Base-by-base conservation (phyloP, 176 grass and related monocot species). In the Musa schizocarpa region DNA sequence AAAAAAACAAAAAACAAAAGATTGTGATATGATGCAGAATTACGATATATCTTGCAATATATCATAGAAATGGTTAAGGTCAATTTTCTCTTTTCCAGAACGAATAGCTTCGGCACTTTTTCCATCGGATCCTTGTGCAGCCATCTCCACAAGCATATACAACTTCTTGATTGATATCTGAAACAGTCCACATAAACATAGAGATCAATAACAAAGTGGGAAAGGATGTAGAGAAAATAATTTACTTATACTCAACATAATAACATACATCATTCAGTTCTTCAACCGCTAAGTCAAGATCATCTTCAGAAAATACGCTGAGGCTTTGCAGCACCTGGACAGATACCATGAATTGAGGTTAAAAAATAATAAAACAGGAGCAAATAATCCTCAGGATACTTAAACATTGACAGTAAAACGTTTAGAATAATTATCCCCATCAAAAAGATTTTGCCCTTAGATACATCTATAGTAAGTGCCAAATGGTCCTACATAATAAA, bases 111-210 rank as follows among this genome's bases (percentile, higher is more conserved):
- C 90, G 7, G 94, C 88, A 75, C 84, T 88, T 70, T 86, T 86
- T 11, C 88, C 74, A 22, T 61, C 53, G 20, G 86, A 79, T 29
- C 90, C 94, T 76, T 98, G 90, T 13, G 86, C 88, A 73, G 94
- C 94, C 94, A 98, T 98, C 88, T 98, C 94, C 13, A 98, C 85
- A 54, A 98, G 84, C 53, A 78, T 98, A 76, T 97, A 93, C 63
- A 93, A 19, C 69, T 87, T 88, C 84, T 92, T 92, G 65, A 98
- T 83, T 5, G 89, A 90, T 43, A 43, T 43, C 34, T 43, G 34
- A 43, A 6, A 6, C 34, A 43, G 34, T 43, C 34, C 34, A 43
- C 34, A 43, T 43, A 43, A 43, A 43, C 34, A 43, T 43, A 43
- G 4, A 6, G 34, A 43, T 43, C 4, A n/a, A n/a, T n/a, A n/a